Evolutionary conservation across 345 rosid genomes (phyloP).

Genomic region (Camelina laxa): DNA sequence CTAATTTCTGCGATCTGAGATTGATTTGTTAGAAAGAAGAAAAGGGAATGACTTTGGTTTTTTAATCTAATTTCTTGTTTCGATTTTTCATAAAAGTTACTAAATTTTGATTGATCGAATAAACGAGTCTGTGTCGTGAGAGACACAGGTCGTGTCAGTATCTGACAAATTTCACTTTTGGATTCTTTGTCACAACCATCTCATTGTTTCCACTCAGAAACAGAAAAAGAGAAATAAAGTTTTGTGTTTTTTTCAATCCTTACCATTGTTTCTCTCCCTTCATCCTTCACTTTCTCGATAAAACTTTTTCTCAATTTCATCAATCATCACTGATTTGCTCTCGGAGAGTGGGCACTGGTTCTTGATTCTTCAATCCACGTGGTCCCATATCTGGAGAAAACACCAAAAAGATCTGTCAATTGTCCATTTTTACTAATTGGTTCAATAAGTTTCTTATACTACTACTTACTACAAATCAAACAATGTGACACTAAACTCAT

Average conservation of each 20-base stretch:
- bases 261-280: constrained; percentile 8
- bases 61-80: background rate
- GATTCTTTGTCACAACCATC: constrained; percentile 36
- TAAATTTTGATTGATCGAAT: constrained; percentile 19
- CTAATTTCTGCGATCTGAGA: constrained; percentile 20
- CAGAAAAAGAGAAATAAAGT: background rate
- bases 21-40: background rate
- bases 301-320: background rate
- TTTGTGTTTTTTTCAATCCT: constrained; percentile 14
- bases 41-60: no score
- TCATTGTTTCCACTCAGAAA: constrained; percentile 18
- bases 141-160: constrained; percentile 50
- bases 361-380: constrained; percentile 60
- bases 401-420: constrained; percentile 52
- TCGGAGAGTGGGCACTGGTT: constrained; percentile 55
- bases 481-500: background rate
- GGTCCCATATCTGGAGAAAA: constrained; percentile 54
- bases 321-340: constrained; percentile 29
- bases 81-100: constrained; percentile 4
- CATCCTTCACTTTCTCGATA: constrained; percentile 19
- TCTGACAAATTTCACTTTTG: constrained; percentile 37
- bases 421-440: constrained; percentile 41
- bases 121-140: constrained; percentile 41
- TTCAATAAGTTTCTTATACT: constrained; percentile 22
- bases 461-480: background rate